Evolutionary conservation across 345 rosid genomes (phyloP).

Genomic region (Diplotaxis tenuifolia): DNA sequence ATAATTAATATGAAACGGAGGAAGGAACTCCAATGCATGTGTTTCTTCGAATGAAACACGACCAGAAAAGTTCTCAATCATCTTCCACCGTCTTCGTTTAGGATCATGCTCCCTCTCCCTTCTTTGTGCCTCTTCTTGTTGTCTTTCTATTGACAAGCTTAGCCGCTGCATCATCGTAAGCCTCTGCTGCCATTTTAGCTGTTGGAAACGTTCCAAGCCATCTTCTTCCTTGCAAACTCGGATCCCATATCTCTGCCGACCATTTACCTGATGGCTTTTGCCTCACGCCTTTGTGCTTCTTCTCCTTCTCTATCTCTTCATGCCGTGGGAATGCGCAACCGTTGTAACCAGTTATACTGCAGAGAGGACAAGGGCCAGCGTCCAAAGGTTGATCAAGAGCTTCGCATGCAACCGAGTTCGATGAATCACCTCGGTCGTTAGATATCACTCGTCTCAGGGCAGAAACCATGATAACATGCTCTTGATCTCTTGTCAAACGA

Average conservation of each 20-base stretch:
- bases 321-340: neutral
- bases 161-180: neutral
- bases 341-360: too few relatives aligned
- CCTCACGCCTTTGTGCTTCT: neutral
- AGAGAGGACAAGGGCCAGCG: too few relatives aligned
- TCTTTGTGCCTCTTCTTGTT: neutral
- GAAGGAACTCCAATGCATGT: too few relatives aligned
- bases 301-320: neutral
- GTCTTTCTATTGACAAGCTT: neutral
- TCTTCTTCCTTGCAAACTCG: neutral
- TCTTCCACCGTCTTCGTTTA: neutral
- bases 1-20: too few relatives aligned
- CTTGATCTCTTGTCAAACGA: neutral
- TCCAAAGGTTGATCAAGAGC: neutral
- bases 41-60: too few relatives aligned
- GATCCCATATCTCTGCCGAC: constrained; percentile 12
- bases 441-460: neutral
- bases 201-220: constrained; percentile 4
- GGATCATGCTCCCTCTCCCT: neutral
- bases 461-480: neutral
- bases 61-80: too few relatives aligned
- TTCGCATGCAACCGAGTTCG: neutral
- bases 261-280: neutral
- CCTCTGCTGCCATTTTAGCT: neutral
- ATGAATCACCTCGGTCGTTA: neutral